Evolutionary conservation across 192 early-diverging fungal species (phyloP).

Genomic region (Backusella australiensis): DNA sequence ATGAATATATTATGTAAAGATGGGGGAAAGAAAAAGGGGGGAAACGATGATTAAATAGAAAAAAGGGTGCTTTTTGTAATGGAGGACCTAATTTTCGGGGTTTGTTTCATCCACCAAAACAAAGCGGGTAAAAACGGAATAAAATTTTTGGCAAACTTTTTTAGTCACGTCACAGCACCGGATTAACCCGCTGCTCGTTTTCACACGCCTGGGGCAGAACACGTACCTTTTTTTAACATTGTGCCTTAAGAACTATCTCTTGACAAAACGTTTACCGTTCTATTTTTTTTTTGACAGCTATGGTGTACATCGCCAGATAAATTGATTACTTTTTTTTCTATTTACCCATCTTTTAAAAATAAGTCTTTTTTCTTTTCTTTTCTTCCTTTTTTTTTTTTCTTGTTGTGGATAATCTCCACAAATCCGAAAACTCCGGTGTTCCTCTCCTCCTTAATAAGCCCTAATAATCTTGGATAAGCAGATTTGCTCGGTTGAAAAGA

Average conservation of each 20-base stretch:
- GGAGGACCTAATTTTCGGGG: neutral
- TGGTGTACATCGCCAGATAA: neutral
- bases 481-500: neutral
- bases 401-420: neutral
- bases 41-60: neutral
- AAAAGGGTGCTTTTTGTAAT: neutral
- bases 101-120: slow-evolving; percentile 1
- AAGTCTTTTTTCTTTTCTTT: neutral
- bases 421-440: neutral
- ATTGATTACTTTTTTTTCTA: neutral
- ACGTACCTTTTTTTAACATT: neutral
- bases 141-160: slow-evolving; percentile 7
- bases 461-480: neutral
- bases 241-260: neutral
- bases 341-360: neutral
- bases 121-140: slow-evolving; percentile 21
- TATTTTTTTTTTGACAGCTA: neutral
- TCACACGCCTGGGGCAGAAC: neutral
- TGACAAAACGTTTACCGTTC: neutral
- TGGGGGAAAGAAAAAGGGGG: neutral
- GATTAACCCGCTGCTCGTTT: slow-evolving; percentile 1
- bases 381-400: neutral
- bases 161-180: slow-evolving; percentile 6
- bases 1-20: neutral
- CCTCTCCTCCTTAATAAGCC: neutral